Evolutionary conservation across 139 green algal species (phyloP).

Genomic region (Chlamydomonas sphaeroides): DNA sequence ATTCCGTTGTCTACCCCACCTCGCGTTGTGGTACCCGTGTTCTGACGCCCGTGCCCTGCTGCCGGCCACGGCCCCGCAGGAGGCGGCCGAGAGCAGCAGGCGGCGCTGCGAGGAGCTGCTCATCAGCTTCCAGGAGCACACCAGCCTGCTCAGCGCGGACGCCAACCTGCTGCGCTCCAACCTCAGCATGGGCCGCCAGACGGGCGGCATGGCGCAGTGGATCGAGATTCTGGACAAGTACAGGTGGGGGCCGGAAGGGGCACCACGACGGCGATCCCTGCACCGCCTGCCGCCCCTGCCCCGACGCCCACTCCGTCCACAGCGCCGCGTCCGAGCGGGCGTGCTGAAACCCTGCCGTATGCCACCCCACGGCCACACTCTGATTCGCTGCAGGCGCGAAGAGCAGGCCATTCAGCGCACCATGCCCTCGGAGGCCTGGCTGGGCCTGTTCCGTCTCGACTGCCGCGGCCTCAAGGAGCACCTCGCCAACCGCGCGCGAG

Average conservation of each 20-base stretch:
- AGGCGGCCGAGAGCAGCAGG: constrained; percentile 20
- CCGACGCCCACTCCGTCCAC: background rate
- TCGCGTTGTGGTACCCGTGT: no score
- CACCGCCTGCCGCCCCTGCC: background rate
- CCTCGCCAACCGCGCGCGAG: background rate
- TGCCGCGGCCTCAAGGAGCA: constrained; percentile 30
- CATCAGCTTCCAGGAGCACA: constrained; percentile 45
- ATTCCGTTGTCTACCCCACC: no score
- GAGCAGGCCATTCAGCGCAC: constrained; percentile 26
- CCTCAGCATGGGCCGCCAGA: background rate
- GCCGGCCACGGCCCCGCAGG: background rate
- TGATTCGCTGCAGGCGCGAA: constrained; percentile 1
- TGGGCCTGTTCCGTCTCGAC: constrained; percentile 46
- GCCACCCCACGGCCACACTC: no score
- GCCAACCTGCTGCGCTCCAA: constrained; percentile 9
- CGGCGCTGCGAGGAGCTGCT: constrained; percentile 41
- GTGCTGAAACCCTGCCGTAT: no score
- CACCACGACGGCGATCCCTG: no score
- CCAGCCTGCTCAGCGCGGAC: constrained; percentile 28
- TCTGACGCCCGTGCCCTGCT: no score
- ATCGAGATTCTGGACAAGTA: constrained; percentile 39
- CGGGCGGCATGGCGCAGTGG: constrained; percentile 37
- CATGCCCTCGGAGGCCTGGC: constrained; percentile 42
- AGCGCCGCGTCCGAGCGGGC: no score
- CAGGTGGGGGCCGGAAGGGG: constrained; percentile 20